Evolutionary conservation across 257 asterid genomes (phyloP).

Genomic region (Rehmannia glutinosa): DNA sequence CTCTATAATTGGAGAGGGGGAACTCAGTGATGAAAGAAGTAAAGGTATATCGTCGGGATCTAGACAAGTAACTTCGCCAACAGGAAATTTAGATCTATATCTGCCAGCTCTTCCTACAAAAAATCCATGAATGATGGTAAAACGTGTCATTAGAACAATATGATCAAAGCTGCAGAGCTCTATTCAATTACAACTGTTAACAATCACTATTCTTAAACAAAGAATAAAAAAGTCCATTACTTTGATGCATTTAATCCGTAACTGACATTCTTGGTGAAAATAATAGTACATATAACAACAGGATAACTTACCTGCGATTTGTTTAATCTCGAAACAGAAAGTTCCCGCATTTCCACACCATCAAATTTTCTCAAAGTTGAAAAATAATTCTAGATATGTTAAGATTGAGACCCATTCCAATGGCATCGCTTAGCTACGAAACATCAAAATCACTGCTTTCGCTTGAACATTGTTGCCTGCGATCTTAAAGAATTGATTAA

Average conservation of each 20-base stretch:
- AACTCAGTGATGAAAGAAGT: conserved; percentile 64
- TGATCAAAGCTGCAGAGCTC: no score
- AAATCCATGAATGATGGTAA: conserved; percentile 9
- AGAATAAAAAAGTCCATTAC: neutral
- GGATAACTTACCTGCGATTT: conserved; percentile 73
- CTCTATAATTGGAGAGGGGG: conserved; percentile 85
- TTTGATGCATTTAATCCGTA: conserved; percentile 3
- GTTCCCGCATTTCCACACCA: conserved; percentile 68
- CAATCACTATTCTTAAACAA: conserved; percentile 13
- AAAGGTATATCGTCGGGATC: conserved; percentile 61
- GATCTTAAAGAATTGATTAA: conserved; percentile 51
- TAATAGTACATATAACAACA: neutral
- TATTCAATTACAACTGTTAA: neutral
- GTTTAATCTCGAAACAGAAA: conserved; percentile 86
- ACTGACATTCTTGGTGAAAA: conserved; percentile 1
- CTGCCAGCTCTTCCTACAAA: conserved; percentile 98
- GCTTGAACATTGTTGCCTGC: conserved; percentile 97
- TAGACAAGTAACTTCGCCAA: conserved; percentile 89
- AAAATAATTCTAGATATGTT: conserved; percentile 86
- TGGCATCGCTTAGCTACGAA: conserved; percentile 95
- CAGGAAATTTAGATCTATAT: conserved; percentile 76
- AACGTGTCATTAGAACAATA: no score
- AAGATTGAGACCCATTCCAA: conserved; percentile 99
- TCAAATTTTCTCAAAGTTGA: conserved; percentile 78
- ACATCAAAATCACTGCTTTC: conserved; percentile 76